Evolutionary conservation across 352 stramenopile species (phyloP).

Genomic region (Pythium pyrilobum): DNA sequence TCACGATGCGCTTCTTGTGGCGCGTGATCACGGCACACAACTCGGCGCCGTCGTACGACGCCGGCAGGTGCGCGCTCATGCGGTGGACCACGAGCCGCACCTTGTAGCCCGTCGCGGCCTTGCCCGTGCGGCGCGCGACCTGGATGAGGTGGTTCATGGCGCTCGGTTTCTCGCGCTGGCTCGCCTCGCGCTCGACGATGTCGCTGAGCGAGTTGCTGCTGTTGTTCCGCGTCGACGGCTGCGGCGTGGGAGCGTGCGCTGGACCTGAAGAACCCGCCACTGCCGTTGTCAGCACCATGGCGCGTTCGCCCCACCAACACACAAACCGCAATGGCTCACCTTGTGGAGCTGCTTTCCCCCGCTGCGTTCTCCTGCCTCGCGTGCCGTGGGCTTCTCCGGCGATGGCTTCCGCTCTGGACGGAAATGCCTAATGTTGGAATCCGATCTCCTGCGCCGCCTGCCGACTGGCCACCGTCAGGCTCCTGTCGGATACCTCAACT

Average conservation of each 20-base stretch:
- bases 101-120: constrained; percentile 55
- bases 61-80: constrained; percentile 45
- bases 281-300: too few species aligned
- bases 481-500: too few species aligned
- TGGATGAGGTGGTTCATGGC: constrained; percentile 64
- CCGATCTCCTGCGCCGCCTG: too few species aligned
- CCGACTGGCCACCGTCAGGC: too few species aligned
- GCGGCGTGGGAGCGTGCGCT: neutral
- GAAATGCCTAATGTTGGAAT: too few species aligned
- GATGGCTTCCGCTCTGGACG: too few species aligned
- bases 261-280: too few species aligned
- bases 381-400: too few species aligned
- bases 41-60: constrained; percentile 40
- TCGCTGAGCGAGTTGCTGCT: neutral
- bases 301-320: too few species aligned
- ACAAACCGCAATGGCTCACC: too few species aligned
- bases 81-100: constrained; percentile 67
- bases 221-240: neutral
- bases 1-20: constrained; percentile 64
- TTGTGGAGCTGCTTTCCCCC: too few species aligned
- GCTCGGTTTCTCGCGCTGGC: constrained; percentile 66
- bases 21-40: constrained; percentile 58
- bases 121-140: constrained; percentile 55
- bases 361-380: too few species aligned
- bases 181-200: constrained; percentile 60